These are phyloP conservation scores for Mycena indigotica DNA, from an alignment of 768 basidiomycete genomes.

Conservation along the genomic window DNA sequence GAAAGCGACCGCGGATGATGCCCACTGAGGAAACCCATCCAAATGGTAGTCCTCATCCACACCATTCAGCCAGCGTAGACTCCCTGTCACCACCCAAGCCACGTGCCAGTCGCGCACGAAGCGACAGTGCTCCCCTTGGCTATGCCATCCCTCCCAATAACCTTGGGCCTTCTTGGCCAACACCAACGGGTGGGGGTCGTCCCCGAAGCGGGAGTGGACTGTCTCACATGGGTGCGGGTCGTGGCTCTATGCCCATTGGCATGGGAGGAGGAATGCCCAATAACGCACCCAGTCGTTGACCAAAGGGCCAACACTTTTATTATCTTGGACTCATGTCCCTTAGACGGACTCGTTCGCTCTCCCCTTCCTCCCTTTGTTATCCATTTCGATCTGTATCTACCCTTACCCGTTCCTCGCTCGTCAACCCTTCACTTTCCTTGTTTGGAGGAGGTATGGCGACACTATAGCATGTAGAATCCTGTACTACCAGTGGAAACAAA, in stretches of 20 bases:
- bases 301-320: slow-evolving; percentile 6
- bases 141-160: slow-evolving; percentile 36
- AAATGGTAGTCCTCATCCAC: slow-evolving; percentile 25
- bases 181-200: slow-evolving; percentile 31
- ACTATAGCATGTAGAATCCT: slow-evolving; percentile 10
- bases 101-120: slow-evolving; percentile 56
- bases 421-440: slow-evolving; percentile 7
- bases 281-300: slow-evolving; percentile 23
- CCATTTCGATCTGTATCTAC: background rate
- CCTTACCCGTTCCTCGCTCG: background rate
- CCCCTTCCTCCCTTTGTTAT: slow-evolving; percentile 4
- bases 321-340: slow-evolving; percentile 3
- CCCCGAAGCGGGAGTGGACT: slow-evolving; percentile 58
- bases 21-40: slow-evolving; percentile 35
- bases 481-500: slow-evolving; percentile 4
- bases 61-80: slow-evolving; percentile 26
- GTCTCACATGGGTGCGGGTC: slow-evolving; percentile 29
- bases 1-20: slow-evolving; percentile 57
- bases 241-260: slow-evolving; percentile 41
- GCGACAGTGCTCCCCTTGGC: slow-evolving; percentile 69
- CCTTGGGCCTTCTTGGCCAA: slow-evolving; percentile 33
- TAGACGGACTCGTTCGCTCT: background rate
- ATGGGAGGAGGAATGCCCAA: slow-evolving; percentile 34
- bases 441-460: slow-evolving; percentile 1
- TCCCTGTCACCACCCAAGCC: slow-evolving; percentile 35